Evolutionary conservation across 805 yeast species (phyloP).

Genomic region (Pichia pseudocactophila): DNA sequence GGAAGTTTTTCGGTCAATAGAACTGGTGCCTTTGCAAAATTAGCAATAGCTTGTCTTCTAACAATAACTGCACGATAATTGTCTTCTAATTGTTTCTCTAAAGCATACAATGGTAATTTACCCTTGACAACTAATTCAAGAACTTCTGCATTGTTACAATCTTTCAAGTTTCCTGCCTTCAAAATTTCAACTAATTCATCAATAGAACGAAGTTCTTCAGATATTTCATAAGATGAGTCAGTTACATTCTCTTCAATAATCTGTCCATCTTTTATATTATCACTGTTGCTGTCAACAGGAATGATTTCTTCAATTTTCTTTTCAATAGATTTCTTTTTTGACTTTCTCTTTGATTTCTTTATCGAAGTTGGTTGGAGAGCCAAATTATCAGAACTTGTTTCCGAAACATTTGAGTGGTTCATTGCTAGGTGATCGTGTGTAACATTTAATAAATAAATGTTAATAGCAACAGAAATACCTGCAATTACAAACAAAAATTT

Average conservation of each 20-base stretch:
- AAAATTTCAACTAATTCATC: constrained; percentile 56
- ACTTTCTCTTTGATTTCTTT: constrained; percentile 7
- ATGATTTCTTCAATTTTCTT: constrained; percentile 1
- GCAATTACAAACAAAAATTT: constrained; percentile 67
- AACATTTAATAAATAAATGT: constrained; percentile 78
- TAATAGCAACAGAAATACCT: constrained; percentile 67
- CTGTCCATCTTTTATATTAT: constrained; percentile 29
- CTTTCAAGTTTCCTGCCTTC: constrained; percentile 63
- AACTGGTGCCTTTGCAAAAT: constrained; percentile 72
- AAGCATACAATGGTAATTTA: constrained; percentile 83
- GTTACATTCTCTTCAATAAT: constrained; percentile 22
- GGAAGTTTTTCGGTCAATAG: constrained; percentile 69
- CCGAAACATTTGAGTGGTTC: constrained; percentile 9
- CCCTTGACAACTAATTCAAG: constrained; percentile 61
- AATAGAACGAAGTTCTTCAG: constrained; percentile 33
- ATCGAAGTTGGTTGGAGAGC: background rate
- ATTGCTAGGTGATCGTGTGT: constrained; percentile 48
- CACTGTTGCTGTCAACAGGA: constrained; percentile 5
- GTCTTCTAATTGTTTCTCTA: constrained; percentile 85
- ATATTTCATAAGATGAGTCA: constrained; percentile 18
- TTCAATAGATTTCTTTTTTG: constrained; percentile 1
- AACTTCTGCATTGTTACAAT: constrained; percentile 66
- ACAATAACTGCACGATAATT: constrained; percentile 87
- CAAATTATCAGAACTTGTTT: background rate
- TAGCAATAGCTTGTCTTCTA: constrained; percentile 88